Conservation (phyloP, 2,329 filamentous ascomycete genomes). For the Plectosphaerella plurivora region DNA sequence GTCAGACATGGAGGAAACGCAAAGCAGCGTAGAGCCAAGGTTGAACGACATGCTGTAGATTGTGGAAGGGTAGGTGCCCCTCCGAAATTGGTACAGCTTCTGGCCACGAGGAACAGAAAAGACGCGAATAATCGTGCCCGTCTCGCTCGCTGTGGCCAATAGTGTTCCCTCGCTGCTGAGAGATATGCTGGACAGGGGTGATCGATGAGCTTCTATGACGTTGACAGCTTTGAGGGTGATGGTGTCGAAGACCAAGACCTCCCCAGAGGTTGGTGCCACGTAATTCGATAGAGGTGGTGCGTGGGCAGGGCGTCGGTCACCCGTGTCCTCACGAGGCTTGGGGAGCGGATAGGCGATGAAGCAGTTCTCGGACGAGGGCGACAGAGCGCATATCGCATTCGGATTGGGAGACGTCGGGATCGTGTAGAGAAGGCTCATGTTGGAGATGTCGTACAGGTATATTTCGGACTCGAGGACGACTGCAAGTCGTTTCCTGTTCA, state of each 20-base stretch:
- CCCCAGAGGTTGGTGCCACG: conserved; percentile 79
- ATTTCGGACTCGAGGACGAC: conserved; percentile 95
- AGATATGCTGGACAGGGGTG: conserved; percentile 83
- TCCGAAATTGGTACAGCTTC: conserved; percentile 93
- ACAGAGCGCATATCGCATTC: conserved; percentile 84
- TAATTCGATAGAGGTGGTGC: conserved; percentile 77
- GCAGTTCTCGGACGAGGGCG: conserved; percentile 91
- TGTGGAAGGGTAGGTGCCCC: conserved; percentile 89
- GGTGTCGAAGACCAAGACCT: conserved; percentile 90
- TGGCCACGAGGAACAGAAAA: conserved; percentile 88
- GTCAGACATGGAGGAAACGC: conserved; percentile 92
- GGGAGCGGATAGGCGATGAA: conserved; percentile 93
- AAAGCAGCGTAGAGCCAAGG: conserved; percentile 84
- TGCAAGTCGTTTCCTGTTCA: conserved; percentile 91
- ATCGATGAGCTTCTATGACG: conserved; percentile 90
- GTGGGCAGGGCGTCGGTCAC: conserved; percentile 65
- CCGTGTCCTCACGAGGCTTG: conserved; percentile 58
- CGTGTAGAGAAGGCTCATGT: conserved; percentile 91
- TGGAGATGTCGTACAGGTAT: conserved; percentile 97
- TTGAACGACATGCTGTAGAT: conserved; percentile 99
- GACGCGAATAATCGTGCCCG: conserved; percentile 93
- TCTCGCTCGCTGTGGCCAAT: conserved; percentile 92
- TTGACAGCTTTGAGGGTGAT: conserved; percentile 88
- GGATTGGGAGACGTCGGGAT: conserved; percentile 94
- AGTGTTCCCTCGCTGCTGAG: conserved; percentile 90